phyloP scores from a whole-genome alignment of 345 rosid genomes.

The Bruguiera parviflora region DNA sequence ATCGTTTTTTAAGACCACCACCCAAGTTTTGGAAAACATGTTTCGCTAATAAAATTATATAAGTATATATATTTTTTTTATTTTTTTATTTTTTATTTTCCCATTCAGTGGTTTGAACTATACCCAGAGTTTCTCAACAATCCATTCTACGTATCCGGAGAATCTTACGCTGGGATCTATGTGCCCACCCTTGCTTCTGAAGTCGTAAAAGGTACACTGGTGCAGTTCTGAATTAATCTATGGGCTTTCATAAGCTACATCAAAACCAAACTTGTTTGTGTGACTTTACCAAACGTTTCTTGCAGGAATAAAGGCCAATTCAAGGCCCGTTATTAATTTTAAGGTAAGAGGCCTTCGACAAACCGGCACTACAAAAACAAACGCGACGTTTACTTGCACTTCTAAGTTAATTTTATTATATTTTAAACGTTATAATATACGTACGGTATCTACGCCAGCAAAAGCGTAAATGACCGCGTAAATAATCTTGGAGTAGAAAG shows the following conservation, averaged over 20 bases:
- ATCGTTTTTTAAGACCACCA: too few relatives aligned
- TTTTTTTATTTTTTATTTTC: constrained; percentile 1
- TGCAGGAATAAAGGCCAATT: constrained; percentile 30
- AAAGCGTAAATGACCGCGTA: too few relatives aligned
- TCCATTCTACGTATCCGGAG: constrained; percentile 45
- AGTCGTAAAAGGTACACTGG: constrained; percentile 30
- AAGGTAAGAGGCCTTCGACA: constrained; percentile 17
- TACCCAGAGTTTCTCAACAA: constrained; percentile 41
- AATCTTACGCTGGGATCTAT: constrained; percentile 48
- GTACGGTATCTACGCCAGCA: too few relatives aligned
- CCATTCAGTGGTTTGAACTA: constrained; percentile 37
- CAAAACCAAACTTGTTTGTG: too few relatives aligned
- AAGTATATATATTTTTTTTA: not conserved
- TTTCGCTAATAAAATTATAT: too few relatives aligned
- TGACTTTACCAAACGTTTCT: not conserved
- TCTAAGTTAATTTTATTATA: too few relatives aligned
- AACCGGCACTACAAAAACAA: too few relatives aligned
- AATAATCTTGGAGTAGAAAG: too few relatives aligned
- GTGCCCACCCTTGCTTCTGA: constrained; percentile 40
- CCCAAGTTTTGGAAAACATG: too few relatives aligned
- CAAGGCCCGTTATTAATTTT: constrained; percentile 37
- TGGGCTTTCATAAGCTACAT: too few relatives aligned
- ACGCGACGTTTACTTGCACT: too few relatives aligned
- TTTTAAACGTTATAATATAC: too few relatives aligned
- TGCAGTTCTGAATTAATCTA: not conserved